phyloP scores from a whole-genome alignment of 768 basidiomycete species.

The Heimioporus sp. region DNA sequence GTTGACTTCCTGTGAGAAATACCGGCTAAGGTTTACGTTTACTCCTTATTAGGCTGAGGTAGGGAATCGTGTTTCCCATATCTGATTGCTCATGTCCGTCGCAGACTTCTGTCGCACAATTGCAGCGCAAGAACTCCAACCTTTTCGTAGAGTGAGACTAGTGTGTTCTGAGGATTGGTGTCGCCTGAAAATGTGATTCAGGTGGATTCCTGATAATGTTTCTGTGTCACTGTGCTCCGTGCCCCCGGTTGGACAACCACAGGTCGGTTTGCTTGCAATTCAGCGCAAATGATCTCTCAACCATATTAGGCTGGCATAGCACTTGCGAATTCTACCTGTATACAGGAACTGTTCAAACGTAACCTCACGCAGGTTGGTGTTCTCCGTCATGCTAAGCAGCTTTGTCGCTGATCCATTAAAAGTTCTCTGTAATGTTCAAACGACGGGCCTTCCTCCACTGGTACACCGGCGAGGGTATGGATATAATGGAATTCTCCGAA shows the following conservation, averaged over 20 bases:
- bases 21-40: neutral
- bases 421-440: conserved; percentile 83
- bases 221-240: conserved; percentile 81
- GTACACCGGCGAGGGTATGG: conserved; percentile 93
- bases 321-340: conserved; percentile 75
- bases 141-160: conserved; percentile 74
- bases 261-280: conserved; percentile 38
- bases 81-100: conserved; percentile 6
- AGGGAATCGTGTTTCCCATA: conserved; percentile 23
- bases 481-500: conserved; percentile 77
- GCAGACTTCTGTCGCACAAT: conserved; percentile 66
- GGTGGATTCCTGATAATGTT: conserved; percentile 91
- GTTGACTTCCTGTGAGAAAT: conserved; percentile 20
- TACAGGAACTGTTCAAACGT: conserved; percentile 84
- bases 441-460: conserved; percentile 86
- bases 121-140: conserved; percentile 72
- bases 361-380: conserved; percentile 55
- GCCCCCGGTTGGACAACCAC: conserved; percentile 76
- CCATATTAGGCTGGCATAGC: conserved; percentile 58
- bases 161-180: neutral
- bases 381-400: neutral
- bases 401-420: conserved; percentile 3
- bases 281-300: conserved; percentile 6
- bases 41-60: conserved; percentile 47
- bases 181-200: conserved; percentile 24